Conservation (phyloP, 2,329 filamentous ascomycete species). For the Pyrenochaeta sp. region DNA sequence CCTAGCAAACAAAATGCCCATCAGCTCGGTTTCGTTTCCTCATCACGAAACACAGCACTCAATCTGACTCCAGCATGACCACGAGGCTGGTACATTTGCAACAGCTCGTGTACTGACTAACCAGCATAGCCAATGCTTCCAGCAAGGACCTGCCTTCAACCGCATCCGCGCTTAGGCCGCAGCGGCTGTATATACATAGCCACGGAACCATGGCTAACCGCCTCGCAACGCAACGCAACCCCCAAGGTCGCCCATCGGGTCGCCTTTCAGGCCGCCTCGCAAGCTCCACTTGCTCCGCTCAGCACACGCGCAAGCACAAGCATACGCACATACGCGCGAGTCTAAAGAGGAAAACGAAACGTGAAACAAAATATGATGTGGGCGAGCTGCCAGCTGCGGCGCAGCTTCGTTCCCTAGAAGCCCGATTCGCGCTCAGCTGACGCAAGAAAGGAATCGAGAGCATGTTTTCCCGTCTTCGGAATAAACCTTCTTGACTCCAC, state of each 20-base stretch:
- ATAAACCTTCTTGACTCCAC: no score
- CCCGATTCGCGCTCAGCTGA: constrained; percentile 14
- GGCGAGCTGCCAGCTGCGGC: background rate
- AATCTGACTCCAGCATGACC: no score
- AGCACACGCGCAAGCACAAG: constrained; percentile 8
- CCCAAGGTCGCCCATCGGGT: no score
- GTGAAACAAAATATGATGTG: constrained; percentile 22
- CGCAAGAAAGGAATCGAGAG: constrained; percentile 1
- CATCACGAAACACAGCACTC: no score
- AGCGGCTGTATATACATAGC: constrained; percentile 22
- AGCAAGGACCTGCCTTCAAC: constrained; percentile 1
- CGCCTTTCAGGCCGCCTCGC: constrained; percentile 8
- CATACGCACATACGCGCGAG: no score
- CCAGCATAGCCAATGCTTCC: no score
- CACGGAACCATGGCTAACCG: constrained; percentile 20
- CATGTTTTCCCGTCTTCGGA: no score
- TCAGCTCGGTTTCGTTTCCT: no score
- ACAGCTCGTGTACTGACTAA: no score
- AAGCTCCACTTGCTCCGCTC: constrained; percentile 1
- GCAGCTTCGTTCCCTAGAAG: constrained; percentile 7
- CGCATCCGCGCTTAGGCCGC: constrained; percentile 5
- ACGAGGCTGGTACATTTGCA: no score
- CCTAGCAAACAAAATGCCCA: no score
- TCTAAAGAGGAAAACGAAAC: constrained; percentile 13
- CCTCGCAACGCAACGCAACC: no score